These are phyloP conservation scores for Saccharum hybrid DNA, from an alignment of 202 grass and related monocot genomes.

Conservation along the genomic window DNA sequence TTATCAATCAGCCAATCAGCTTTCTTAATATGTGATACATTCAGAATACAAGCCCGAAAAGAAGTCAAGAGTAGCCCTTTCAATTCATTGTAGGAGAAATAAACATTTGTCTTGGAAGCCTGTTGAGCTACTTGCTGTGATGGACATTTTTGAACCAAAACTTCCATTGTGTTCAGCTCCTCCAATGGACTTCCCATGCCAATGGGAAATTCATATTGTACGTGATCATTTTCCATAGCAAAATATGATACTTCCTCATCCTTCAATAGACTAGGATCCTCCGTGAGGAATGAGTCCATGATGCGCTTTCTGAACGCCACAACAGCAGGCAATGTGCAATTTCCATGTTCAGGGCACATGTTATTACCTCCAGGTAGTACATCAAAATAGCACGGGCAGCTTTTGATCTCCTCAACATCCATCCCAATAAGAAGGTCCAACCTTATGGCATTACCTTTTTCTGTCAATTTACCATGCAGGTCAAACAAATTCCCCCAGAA, in stretches of 20 bases:
- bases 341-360: conserved; percentile 21
- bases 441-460: conserved; percentile 27
- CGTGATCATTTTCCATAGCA: conserved; percentile 3
- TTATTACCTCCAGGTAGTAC: not conserved
- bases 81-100: no score
- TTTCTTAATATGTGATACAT: no score
- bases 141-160: conserved; percentile 12
- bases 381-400: not conserved
- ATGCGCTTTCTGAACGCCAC: conserved; percentile 18
- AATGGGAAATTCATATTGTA: conserved; percentile 1
- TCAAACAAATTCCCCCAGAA: conserved; percentile 32
- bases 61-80: no score
- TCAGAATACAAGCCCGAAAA: no score
- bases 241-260: not conserved
- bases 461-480: conserved; percentile 22
- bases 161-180: conserved; percentile 17
- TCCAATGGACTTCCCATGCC: not conserved
- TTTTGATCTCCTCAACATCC: conserved; percentile 24
- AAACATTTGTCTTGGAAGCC: no score
- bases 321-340: conserved; percentile 21
- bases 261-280: not conserved
- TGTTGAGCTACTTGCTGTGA: conserved; percentile 29
- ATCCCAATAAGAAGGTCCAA: conserved; percentile 26
- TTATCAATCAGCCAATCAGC: no score
- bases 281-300: conserved; percentile 21